Conservation (phyloP, 371 early-diverging fungal genomes). For the Actinomucor elegans region DNA sequence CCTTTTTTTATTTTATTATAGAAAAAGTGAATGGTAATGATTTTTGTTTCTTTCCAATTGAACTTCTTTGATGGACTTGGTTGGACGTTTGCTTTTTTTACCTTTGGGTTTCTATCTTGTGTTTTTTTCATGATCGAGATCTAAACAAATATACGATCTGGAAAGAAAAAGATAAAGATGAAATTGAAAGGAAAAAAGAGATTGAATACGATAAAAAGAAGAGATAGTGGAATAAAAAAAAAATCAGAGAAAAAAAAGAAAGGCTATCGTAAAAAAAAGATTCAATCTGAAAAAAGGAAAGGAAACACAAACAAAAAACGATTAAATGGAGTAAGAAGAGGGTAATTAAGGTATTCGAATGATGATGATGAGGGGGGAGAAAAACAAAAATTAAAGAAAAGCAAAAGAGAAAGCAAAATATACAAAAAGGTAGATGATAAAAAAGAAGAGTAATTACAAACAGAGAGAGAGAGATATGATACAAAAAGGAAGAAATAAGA, state of each 20-base stretch:
- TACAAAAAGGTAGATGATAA: constrained; percentile 11
- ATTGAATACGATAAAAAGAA: constrained; percentile 1
- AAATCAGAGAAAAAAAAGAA: constrained; percentile 1
- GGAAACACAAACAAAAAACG: constrained; percentile 1
- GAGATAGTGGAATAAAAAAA: constrained; percentile 12
- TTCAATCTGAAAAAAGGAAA: constrained; percentile 3
- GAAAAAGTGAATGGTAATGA: not conserved
- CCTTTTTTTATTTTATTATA: too few species aligned
- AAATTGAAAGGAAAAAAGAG: constrained; percentile 9
- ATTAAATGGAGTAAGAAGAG: not conserved
- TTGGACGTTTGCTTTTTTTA: not conserved
- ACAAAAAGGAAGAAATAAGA: not conserved
- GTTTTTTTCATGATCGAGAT: constrained; percentile 5
- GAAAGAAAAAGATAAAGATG: constrained; percentile 1
- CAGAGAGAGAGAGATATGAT: not conserved
- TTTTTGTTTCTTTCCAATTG: not conserved
- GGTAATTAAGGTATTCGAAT: not conserved
- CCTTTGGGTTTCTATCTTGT: constrained; percentile 1
- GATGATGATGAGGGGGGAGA: not conserved
- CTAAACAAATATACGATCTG: constrained; percentile 15
- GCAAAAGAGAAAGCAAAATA: constrained; percentile 4
- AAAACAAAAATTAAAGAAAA: constrained; percentile 3
- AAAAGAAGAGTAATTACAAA: not conserved
- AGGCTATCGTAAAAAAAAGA: too few species aligned
- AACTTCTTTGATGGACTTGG: not conserved